Evolutionary conservation across 2,329 filamentous ascomycete species (phyloP).

Genomic region (Fusarium circinatum): DNA sequence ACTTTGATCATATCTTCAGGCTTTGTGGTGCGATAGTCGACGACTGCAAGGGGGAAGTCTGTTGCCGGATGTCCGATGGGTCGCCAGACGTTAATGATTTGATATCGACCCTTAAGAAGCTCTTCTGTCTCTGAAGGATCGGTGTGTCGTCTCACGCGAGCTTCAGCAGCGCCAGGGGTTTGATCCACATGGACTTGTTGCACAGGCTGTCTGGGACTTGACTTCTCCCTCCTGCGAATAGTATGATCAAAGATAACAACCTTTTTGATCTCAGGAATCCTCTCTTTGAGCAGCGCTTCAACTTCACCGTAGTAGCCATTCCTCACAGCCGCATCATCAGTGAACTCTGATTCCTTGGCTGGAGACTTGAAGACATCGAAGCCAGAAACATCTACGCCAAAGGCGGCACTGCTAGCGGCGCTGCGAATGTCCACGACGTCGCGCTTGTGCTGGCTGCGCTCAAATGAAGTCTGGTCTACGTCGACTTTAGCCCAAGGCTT

Average conservation of each 20-base stretch:
- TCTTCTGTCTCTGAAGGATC: slow-evolving; percentile 55
- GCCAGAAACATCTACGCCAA: slow-evolving; percentile 40
- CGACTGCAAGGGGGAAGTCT: slow-evolving; percentile 39
- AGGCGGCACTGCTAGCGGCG: slow-evolving; percentile 17
- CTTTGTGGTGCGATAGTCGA: slow-evolving; percentile 39
- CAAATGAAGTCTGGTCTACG: slow-evolving; percentile 34
- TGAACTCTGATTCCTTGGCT: slow-evolving; percentile 64
- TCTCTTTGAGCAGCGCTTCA: slow-evolving; percentile 64
- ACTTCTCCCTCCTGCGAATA: slow-evolving; percentile 66
- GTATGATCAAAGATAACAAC: slow-evolving; percentile 80
- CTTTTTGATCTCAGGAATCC: slow-evolving; percentile 66
- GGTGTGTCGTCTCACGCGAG: slow-evolving; percentile 69
- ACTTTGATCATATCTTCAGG: slow-evolving; percentile 41
- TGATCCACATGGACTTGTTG: slow-evolving; percentile 79
- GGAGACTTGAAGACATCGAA: slow-evolving; percentile 41
- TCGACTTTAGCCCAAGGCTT: slow-evolving; percentile 42
- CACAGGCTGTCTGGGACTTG: slow-evolving; percentile 70
- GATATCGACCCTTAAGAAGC: slow-evolving; percentile 53
- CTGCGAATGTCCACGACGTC: slow-evolving; percentile 39
- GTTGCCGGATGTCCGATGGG: slow-evolving; percentile 44
- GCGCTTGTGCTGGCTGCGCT: slow-evolving; percentile 31
- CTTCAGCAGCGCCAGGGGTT: slow-evolving; percentile 69
- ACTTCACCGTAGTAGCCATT: slow-evolving; percentile 70
- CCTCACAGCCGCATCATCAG: slow-evolving; percentile 65
- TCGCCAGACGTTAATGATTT: slow-evolving; percentile 63